Evolutionary conservation across 2,329 filamentous ascomycete species (phyloP).

Genomic region (Alternaria arbusti): DNA sequence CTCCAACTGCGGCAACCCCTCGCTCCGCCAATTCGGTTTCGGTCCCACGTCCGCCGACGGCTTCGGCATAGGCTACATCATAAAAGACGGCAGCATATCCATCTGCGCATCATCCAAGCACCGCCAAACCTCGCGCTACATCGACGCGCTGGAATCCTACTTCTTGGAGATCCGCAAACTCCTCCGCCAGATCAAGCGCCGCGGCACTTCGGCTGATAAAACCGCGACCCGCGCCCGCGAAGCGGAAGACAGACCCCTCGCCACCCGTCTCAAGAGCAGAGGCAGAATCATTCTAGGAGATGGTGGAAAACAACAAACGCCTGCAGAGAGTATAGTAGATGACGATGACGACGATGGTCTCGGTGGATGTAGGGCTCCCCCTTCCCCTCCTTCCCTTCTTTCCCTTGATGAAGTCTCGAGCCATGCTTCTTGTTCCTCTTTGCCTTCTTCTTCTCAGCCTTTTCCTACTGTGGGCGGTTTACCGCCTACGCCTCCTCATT

Average conservation of each 20-base stretch:
- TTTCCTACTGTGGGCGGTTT: background rate
- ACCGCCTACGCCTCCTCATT: conserved; percentile 44
- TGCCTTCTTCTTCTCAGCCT: background rate
- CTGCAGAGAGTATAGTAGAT: conserved; percentile 72
- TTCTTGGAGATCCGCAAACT: conserved; percentile 88
- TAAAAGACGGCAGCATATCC: conserved; percentile 89
- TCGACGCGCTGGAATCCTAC: conserved; percentile 89
- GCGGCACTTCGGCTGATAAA: conserved; percentile 60
- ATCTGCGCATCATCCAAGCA: conserved; percentile 95
- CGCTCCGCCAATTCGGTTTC: conserved; percentile 93
- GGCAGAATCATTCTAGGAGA: conserved; percentile 73
- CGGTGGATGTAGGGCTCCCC: conserved; percentile 75
- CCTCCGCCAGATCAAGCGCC: conserved; percentile 70
- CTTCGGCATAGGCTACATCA: conserved; percentile 98
- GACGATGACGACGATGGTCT: conserved; percentile 87
- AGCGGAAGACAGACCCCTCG: conserved; percentile 59
- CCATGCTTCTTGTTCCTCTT: conserved; percentile 13
- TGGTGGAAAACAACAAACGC: conserved; percentile 57
- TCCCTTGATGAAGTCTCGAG: conserved; percentile 27
- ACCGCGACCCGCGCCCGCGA: conserved; percentile 66
- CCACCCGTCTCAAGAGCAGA: conserved; percentile 68
- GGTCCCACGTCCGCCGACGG: conserved; percentile 92
- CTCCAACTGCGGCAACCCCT: conserved; percentile 98
- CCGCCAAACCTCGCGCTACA: conserved; percentile 86
- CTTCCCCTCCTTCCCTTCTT: conserved; percentile 36